Evolutionary conservation across 2,329 filamentous ascomycete genomes (phyloP), one percentile per base, ranked within the genome.

Genomic region (Tolypocladium tropicale): DNA sequence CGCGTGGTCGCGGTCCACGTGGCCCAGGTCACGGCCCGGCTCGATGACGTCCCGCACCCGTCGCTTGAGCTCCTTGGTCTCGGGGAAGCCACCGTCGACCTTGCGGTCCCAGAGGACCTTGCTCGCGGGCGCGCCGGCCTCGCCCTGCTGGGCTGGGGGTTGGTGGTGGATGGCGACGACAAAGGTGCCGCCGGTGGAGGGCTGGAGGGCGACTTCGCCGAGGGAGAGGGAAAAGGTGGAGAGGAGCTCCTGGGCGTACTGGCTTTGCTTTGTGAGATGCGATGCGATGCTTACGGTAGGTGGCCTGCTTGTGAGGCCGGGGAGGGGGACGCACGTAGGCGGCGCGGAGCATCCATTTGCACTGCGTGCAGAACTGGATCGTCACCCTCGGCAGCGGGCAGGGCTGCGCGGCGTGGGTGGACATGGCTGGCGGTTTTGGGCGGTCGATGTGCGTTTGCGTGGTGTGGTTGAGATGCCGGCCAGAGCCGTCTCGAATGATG

Each of bases 161-260:
- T 59, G 56, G 54, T 68, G 62, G 23, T 66, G 58, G 55, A 95
- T 81, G 57, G 85, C 80, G 14, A 97, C 85, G 25, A 82, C 78
- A 67, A 97, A 99, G 2, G 88, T 77, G 0, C 94, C 93, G 21
- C 93, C 91, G 0, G 90, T 95, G 16, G 84, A 79, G 0, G 94
- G 94, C 61, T 95, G 83, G 9, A 99, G 80, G 18, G 93, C 85
- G 11, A 97, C 86, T 71, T 97, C 93, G 59, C 91, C 92, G 2
- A 97, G 81, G 49, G 83, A 78, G 2, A 85, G 89, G 55, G 83
- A 83, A 74, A 99, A 99, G 0, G 93, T 99, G 1, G 90, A 95
- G 39, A 99, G 84, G 49, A 99, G 84, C 72, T 97, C 94, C 78
- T 97, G 94, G 52, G 87, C 93, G 70, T 88, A 96, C 89, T 96